Evolutionary conservation across 2,329 filamentous ascomycete genomes (phyloP), one percentile per base, ranked within the genome.

Genomic region (Stachybotrys elegans): DNA sequence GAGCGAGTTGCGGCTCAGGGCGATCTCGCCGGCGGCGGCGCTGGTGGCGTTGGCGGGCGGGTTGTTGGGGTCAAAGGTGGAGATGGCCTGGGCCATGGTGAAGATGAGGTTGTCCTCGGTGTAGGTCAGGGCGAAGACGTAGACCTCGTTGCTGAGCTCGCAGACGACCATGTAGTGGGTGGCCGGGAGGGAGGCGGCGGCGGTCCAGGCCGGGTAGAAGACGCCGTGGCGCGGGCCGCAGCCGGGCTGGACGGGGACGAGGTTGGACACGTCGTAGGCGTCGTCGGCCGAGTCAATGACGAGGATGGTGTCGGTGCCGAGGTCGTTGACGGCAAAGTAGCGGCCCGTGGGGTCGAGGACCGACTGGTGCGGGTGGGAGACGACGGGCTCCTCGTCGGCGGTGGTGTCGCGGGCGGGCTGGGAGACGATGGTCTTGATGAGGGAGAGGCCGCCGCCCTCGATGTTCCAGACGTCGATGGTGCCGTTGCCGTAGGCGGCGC

Each of bases 201-300:
- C 44, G 9, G 52, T 53, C 7, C 59, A 60, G n/a, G 51, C 43
- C 2, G 63, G 65, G 56, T 69, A 68, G 60, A 75, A 77, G 51
- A 65, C 65, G 40, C 71, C 73, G 52, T 78, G 75, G 16, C 75
- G 72, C 4, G 75, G 75, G 1, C 74, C 74, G 31, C 66, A 68
- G 45, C 69, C 70, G 11, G 61, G 52, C 11, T 63, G 60, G 44
- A 71, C 58, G 6, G 50, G 38, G 31, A 66, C 54, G 34, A 52
- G 57, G 53, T 58, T 64, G 25, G 57, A 58, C 34, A 75, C 53
- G 6, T 59, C 55, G 52, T 61, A 75, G 14, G 57, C 54, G 43
- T 72, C 67, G 47, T 65, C 58, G 48, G 62, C 51, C 43, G 65
- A 59, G 61, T 76, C 70, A 27, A 77, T 57, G 43, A 77, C 51